Evolutionary conservation across 257 asterid species (phyloP).

Genomic region (Lycium ferocissimum): DNA sequence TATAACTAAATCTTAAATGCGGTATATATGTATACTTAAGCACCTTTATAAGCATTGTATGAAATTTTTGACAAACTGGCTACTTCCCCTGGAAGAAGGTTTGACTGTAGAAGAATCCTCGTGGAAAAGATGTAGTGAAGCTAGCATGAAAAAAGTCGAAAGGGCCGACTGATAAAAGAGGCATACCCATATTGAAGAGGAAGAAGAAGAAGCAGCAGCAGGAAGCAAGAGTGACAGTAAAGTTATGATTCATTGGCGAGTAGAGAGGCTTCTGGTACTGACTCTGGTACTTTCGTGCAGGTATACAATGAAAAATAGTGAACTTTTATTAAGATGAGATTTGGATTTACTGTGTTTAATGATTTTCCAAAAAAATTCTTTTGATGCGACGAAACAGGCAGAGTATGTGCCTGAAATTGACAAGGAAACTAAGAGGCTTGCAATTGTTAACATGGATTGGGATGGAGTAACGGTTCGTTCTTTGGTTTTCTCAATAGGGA

Average conservation of each 20-base stretch:
- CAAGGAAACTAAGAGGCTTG: conserved; percentile 74
- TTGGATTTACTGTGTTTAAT: not conserved
- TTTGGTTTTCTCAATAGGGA: not conserved
- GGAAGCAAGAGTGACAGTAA: conserved; percentile 37
- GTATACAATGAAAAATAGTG: conserved; percentile 32
- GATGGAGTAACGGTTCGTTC: conserved; percentile 74
- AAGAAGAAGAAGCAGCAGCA: too few relatives aligned
- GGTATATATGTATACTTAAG: too few relatives aligned
- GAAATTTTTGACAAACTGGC: too few relatives aligned
- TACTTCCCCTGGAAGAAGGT: too few relatives aligned
- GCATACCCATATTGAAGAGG: conserved; percentile 62
- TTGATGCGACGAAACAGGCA: conserved; percentile 49
- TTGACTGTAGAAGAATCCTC: too few relatives aligned
- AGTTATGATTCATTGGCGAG: too few relatives aligned
- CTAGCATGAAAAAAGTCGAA: too few relatives aligned
- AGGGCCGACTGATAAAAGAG: conserved; percentile 76
- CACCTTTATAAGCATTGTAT: too few relatives aligned
- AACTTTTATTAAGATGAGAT: conserved; percentile 36
- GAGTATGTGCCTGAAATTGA: too few relatives aligned
- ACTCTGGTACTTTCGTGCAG: conserved; percentile 47
- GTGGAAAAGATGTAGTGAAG: too few relatives aligned
- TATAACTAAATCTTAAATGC: too few relatives aligned
- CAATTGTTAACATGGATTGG: conserved; percentile 88
- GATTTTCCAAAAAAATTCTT: not conserved
- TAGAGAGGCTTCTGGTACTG: too few relatives aligned